Evolutionary conservation across 2,329 filamentous ascomycete species (phyloP).

Genomic region (Madurella mycetomatis): DNA sequence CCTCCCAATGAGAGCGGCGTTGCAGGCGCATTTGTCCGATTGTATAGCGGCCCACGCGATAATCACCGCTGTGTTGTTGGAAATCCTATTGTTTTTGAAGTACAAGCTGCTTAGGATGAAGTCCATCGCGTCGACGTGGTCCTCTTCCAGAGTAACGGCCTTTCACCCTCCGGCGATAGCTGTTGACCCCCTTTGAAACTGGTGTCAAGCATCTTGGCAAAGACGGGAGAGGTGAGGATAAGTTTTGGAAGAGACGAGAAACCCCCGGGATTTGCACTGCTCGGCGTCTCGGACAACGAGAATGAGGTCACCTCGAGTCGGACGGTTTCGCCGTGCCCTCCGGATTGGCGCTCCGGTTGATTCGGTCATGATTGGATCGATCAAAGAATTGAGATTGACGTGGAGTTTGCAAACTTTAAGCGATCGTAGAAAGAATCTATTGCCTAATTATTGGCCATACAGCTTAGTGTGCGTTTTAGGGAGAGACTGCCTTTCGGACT

Average conservation of each 20-base stretch:
- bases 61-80: not conserved
- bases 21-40: slow-evolving; percentile 4
- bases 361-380: too few species aligned
- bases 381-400: too few species aligned
- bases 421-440: too few species aligned
- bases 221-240: not conserved
- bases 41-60: not conserved
- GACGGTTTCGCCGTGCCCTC: not conserved
- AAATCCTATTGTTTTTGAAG: not conserved
- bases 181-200: not conserved
- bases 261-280: not conserved
- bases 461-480: too few species aligned
- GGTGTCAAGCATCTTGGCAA: not conserved
- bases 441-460: too few species aligned
- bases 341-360: too few species aligned
- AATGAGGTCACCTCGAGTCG: not conserved
- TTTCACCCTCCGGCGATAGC: not conserved
- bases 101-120: slow-evolving; percentile 3
- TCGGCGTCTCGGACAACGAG: not conserved
- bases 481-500: too few species aligned
- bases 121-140: slow-evolving; percentile 1
- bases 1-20: not conserved
- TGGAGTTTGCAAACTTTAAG: too few species aligned
- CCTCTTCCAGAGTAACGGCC: not conserved
- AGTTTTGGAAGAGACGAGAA: slow-evolving; percentile 1